phyloP scores from a whole-genome alignment of 331 rosid genomes.

The Quercus tomentella region DNA sequence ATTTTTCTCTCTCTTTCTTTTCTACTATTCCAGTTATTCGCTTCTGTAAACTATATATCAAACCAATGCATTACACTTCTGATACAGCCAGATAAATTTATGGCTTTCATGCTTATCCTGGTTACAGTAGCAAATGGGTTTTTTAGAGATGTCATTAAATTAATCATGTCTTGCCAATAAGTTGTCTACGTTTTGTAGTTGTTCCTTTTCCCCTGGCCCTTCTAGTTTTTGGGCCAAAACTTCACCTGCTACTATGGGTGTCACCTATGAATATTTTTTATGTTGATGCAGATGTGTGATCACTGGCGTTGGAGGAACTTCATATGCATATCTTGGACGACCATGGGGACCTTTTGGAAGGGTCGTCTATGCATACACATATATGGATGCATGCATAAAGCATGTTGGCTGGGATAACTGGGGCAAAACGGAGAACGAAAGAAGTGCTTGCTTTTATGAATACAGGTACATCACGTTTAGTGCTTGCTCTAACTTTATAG shows the following conservation, averaged over 20 bases:
- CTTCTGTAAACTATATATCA: not conserved
- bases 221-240: not conserved
- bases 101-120: not conserved
- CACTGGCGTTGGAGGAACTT: slow-evolving; percentile 62
- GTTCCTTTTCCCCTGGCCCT: no score
- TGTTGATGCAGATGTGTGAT: slow-evolving; percentile 66
- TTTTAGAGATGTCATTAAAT: not conserved
- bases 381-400: slow-evolving; percentile 69
- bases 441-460: slow-evolving; percentile 77
- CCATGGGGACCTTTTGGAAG: slow-evolving; percentile 98
- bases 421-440: slow-evolving; percentile 75
- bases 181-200: not conserved
- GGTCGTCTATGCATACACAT: slow-evolving; percentile 76
- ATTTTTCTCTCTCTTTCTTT: not conserved
- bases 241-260: not conserved
- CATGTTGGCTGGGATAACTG: slow-evolving; percentile 83
- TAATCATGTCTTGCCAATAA: no score
- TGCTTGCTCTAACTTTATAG: slow-evolving; percentile 6
- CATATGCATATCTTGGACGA: slow-evolving; percentile 67
- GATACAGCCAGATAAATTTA: not conserved
- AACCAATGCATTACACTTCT: not conserved
- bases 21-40: not conserved
- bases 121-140: not conserved
- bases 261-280: slow-evolving; percentile 1
- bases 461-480: slow-evolving; percentile 41